A percentile compares a stretch with the other conserved stretches of the same genome.
Conservation (phyloP, 192 early-diverging fungal species). For the Linnemannia exigua region DNA sequence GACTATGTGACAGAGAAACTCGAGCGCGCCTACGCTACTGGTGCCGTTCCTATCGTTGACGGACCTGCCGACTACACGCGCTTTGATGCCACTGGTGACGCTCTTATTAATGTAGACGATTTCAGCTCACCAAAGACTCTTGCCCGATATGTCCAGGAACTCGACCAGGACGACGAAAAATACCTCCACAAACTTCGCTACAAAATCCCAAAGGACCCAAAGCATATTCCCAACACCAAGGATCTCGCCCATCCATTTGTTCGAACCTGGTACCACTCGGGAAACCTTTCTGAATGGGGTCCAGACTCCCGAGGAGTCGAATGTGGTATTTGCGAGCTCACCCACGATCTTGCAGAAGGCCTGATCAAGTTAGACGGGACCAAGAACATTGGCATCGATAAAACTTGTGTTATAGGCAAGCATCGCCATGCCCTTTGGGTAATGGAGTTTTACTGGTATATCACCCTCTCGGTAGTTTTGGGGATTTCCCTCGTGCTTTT, state of each 20-base stretch:
- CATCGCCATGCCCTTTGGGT: background rate
- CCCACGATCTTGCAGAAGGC: slow-evolving; percentile 24
- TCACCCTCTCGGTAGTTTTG: slow-evolving; percentile 13
- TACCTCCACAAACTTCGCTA: slow-evolving; percentile 32
- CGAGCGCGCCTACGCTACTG: slow-evolving; percentile 22
- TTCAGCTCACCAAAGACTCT: slow-evolving; percentile 35
- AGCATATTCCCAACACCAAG: too few species aligned
- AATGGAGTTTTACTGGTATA: slow-evolving; percentile 25
- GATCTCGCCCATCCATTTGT: too few species aligned
- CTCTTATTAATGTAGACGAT: slow-evolving; percentile 35
- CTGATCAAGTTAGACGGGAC: background rate
- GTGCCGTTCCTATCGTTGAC: slow-evolving; percentile 45
- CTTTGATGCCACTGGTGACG: slow-evolving; percentile 36
- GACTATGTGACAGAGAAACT: slow-evolving; percentile 56
- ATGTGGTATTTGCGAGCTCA: slow-evolving; percentile 24
- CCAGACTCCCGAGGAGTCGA: slow-evolving; percentile 17
- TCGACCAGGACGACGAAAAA: slow-evolving; percentile 13
- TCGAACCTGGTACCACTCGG: slow-evolving; percentile 21
- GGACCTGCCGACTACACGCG: slow-evolving; percentile 52
- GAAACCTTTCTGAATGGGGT: slow-evolving; percentile 21
- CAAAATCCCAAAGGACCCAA: slow-evolving; percentile 31
- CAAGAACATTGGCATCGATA: slow-evolving; percentile 19
- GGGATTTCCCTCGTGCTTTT: too few species aligned
- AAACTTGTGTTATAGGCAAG: slow-evolving; percentile 23
- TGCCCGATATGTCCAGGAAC: slow-evolving; percentile 12